Percentiles rank a stretch among this genome's conserved stretches.
phyloP scores from a whole-genome alignment of 2,329 filamentous ascomycete species.

The Dactylellina drechsleri region DNA sequence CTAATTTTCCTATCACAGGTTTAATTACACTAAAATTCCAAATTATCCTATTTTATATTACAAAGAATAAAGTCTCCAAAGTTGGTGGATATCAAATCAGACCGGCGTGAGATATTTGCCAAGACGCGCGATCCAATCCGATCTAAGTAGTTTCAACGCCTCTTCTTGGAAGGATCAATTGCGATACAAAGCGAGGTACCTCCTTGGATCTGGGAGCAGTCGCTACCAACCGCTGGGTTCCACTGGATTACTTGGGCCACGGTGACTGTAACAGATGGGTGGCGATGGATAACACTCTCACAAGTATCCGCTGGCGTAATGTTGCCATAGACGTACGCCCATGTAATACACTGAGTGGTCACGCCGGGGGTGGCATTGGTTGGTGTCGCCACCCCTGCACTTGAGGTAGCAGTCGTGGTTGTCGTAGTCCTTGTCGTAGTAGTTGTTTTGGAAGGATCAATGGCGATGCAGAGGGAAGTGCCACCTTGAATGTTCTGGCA shows the following conservation, averaged over 20 bases:
- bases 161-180: neutral
- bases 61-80: no score
- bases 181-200: neutral
- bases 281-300: no score
- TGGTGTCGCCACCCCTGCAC: neutral
- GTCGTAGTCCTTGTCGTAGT: slow-evolving; percentile 14
- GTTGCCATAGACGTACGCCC: neutral
- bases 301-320: slow-evolving; percentile 15
- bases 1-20: no score
- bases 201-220: neutral
- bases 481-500: slow-evolving; percentile 1
- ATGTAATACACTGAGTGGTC: neutral
- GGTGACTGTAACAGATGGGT: neutral
- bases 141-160: no score
- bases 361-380: neutral
- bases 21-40: no score
- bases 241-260: slow-evolving; percentile 21
- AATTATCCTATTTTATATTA: no score
- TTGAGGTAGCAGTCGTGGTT: neutral
- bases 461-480: slow-evolving; percentile 10
- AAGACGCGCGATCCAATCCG: no score
- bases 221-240: slow-evolving; percentile 20
- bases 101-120: no score
- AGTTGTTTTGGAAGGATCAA: neutral
- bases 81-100: no score